Evolutionary conservation across 169 alveolate species (phyloP).

Genomic region (Theileria luwenshuni): DNA sequence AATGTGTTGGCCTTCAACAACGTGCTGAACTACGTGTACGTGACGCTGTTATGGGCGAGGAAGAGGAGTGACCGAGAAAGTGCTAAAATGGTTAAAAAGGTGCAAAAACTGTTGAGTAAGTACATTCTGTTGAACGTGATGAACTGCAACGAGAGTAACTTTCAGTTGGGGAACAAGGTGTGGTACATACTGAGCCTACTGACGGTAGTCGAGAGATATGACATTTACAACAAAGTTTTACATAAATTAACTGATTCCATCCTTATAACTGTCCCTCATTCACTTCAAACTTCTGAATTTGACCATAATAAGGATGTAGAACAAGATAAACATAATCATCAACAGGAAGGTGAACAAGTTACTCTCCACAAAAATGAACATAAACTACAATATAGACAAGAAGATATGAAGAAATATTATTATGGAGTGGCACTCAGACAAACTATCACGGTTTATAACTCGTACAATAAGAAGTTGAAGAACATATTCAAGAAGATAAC

Average conservation of each 20-base stretch:
- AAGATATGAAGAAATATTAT: not conserved
- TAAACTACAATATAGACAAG: too few species aligned
- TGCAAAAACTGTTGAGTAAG: slow-evolving; percentile 23
- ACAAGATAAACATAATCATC: too few species aligned
- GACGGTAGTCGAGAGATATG: slow-evolving; percentile 50
- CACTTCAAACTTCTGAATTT: too few species aligned
- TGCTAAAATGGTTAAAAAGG: slow-evolving; percentile 4
- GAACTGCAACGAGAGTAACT: slow-evolving; percentile 52
- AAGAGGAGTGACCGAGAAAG: not conserved
- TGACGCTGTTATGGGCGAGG: not conserved
- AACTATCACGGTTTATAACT: slow-evolving; percentile 7
- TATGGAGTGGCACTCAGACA: not conserved
- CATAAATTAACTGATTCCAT: slow-evolving; percentile 2
- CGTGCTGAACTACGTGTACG: too few species aligned
- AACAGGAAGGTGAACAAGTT: too few species aligned
- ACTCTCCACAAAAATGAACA: too few species aligned
- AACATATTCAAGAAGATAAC: slow-evolving; percentile 59
- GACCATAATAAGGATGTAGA: not conserved
- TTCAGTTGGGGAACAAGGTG: slow-evolving; percentile 40
- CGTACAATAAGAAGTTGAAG: slow-evolving; percentile 10
- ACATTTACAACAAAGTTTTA: slow-evolving; percentile 24
- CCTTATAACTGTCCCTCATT: not conserved
- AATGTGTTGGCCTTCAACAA: too few species aligned
- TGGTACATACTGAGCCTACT: slow-evolving; percentile 28
- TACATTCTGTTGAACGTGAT: slow-evolving; percentile 33